Conservation (phyloP, 495 filamentous ascomycete genomes). For the Poronia punctata region DNA sequence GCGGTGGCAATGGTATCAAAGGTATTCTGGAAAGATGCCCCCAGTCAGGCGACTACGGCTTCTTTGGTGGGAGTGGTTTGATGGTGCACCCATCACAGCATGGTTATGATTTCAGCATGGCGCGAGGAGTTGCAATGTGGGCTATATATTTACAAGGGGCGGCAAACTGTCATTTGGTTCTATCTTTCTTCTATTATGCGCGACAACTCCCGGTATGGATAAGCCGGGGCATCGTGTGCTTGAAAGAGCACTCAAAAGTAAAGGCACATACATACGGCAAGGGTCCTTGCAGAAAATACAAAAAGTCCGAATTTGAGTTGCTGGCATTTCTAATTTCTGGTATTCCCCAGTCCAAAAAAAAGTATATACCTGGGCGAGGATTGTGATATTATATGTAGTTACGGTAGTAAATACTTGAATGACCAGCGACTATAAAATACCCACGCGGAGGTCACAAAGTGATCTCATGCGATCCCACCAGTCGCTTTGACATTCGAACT, state of each 20-base stretch:
- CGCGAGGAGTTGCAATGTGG: slow-evolving; percentile 21
- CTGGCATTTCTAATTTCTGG: too few species aligned
- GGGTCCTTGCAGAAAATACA: slow-evolving; percentile 5
- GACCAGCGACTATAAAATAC: too few species aligned
- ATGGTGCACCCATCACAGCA: slow-evolving; percentile 10
- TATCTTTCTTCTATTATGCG: not conserved
- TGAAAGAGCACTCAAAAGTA: too few species aligned
- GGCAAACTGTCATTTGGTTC: slow-evolving; percentile 5
- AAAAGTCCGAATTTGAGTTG: not conserved
- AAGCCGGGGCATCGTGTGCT: too few species aligned
- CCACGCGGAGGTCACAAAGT: slow-evolving; percentile 9
- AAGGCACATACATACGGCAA: slow-evolving; percentile 1
- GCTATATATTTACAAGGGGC: slow-evolving; percentile 12
- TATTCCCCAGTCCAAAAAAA: too few species aligned
- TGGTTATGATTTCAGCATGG: slow-evolving; percentile 29
- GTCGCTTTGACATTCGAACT: slow-evolving; percentile 7
- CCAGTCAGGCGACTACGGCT: slow-evolving; percentile 1
- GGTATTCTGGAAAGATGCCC: slow-evolving; percentile 6
- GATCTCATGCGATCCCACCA: slow-evolving; percentile 10
- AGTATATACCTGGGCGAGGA: too few species aligned
- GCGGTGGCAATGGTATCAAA: slow-evolving; percentile 10
- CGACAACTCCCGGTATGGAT: too few species aligned
- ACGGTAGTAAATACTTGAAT: too few species aligned
- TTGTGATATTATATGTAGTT: too few species aligned
- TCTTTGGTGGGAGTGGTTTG: not conserved